Evolutionary conservation across 805 yeast genomes (phyloP).

Genomic region (Candida argentea): DNA sequence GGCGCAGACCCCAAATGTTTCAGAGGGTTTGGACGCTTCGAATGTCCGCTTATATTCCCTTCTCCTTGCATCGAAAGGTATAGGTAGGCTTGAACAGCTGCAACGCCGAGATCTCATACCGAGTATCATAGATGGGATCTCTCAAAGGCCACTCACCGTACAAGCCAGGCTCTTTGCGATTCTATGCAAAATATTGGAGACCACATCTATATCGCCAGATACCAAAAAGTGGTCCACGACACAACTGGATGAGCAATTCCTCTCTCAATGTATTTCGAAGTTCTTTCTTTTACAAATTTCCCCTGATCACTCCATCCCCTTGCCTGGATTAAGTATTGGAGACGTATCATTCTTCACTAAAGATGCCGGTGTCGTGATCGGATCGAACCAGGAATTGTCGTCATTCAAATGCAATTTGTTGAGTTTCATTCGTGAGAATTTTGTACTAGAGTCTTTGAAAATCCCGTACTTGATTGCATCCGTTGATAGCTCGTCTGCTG

Average conservation of each 20-base stretch:
- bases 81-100: slow-evolving; percentile 38
- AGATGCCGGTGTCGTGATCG: slow-evolving; percentile 56
- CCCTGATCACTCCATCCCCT: slow-evolving; percentile 17
- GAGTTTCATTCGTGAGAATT: slow-evolving; percentile 33
- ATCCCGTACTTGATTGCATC: slow-evolving; percentile 54
- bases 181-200: slow-evolving; percentile 40
- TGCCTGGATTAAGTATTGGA: slow-evolving; percentile 54
- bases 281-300: slow-evolving; percentile 48
- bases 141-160: slow-evolving; percentile 20
- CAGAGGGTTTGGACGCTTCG: slow-evolving; percentile 31
- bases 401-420: slow-evolving; percentile 16
- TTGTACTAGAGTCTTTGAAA: slow-evolving; percentile 25
- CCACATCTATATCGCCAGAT: slow-evolving; percentile 36
- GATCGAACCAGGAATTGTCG: slow-evolving; percentile 33
- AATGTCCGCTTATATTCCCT: slow-evolving; percentile 53
- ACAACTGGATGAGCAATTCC: background rate
- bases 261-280: slow-evolving; percentile 35
- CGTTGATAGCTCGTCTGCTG: slow-evolving; percentile 44
- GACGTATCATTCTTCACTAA: slow-evolving; percentile 57
- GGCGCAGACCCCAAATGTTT: slow-evolving; percentile 45
- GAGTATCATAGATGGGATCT: slow-evolving; percentile 35
- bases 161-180: slow-evolving; percentile 55
- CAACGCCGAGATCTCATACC: slow-evolving; percentile 38
- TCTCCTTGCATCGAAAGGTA: slow-evolving; percentile 57
- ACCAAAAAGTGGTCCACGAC: no score